Evolutionary conservation across 2,329 filamentous ascomycete species (phyloP), one percentile per base, ranked within the genome.

Genomic region (Alternaria sp.): DNA sequence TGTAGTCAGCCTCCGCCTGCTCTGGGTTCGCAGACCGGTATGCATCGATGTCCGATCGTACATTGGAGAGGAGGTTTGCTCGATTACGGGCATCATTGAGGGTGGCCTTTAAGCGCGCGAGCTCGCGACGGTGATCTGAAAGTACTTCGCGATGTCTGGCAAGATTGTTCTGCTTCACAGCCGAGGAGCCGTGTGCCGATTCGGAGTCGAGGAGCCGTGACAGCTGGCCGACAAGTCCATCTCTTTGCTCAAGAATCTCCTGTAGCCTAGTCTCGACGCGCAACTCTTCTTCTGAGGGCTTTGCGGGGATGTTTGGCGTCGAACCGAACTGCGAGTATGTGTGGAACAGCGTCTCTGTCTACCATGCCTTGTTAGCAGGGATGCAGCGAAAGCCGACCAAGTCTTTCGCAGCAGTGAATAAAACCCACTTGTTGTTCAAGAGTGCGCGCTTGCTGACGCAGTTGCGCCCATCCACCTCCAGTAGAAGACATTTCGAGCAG

Each of bases 141-240:
- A 98, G 89, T 77, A 97, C 91, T 82, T 97, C 94, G 68, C 92
- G 92, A 71, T 98, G 92, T 30, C 97, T 90, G 60, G 92, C 86
- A 38, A 99, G 89, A 78, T 98, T 97, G 83, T 94, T 97, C 75
- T 97, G 94, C 81, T 98, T 98, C n/a, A 97, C 87, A 57, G 94
- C 93, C 38, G 94, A 98, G 45, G 93, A 90, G 52, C 92, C 93
- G 61, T 96, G 87, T 57, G 90, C 86, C 22, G 93, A 89, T 85
- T 98, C 94, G 58, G 94, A 97, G 82, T 98, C 94, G 70, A 98
- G 91, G 55, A 97, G 89, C 60, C 94, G 92, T 68, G 89, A 84
- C 58, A 99, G 90, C 80, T 97, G 93, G 60, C 85, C 82, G 75
- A 98, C 89, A 54, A 95, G 87, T 45, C 85, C 83, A 76, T 97